Percentiles rank a stretch among this genome's conserved stretches.
Evolutionary conservation across 2,329 filamentous ascomycete species (phyloP).

Genomic region (Ophiostoma pallidulum): DNA sequence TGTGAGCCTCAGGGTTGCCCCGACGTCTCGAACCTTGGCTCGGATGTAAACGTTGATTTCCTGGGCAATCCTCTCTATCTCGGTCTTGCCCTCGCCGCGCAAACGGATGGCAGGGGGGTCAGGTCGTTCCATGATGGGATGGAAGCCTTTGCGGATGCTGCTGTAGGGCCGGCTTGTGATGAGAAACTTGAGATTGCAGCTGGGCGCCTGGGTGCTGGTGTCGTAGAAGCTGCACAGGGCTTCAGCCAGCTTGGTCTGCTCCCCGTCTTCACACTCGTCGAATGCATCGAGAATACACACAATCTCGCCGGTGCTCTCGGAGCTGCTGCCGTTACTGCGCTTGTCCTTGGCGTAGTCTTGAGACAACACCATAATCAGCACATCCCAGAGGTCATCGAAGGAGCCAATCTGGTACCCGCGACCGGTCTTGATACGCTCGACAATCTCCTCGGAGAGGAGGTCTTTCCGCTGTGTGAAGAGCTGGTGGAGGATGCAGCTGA

Average conservation of each 20-base stretch:
- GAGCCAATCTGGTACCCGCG: background rate
- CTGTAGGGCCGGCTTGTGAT: constrained; percentile 29
- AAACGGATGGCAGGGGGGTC: constrained; percentile 22
- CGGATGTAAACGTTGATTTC: constrained; percentile 7
- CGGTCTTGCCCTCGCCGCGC: constrained; percentile 21
- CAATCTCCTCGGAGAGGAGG: background rate
- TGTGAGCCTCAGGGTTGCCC: constrained; percentile 14
- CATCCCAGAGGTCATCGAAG: background rate
- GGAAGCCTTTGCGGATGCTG: constrained; percentile 20
- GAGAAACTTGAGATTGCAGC: constrained; percentile 13
- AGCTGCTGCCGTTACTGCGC: too few relatives aligned
- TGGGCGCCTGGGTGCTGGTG: constrained; percentile 10
- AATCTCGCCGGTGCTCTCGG: background rate
- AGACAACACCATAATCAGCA: background rate
- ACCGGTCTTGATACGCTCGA: background rate
- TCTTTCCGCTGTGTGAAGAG: background rate
- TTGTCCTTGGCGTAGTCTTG: too few relatives aligned
- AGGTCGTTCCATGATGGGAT: constrained; percentile 14
- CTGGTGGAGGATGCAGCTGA: constrained; percentile 9
- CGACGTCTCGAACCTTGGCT: background rate
- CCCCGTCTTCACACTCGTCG: constrained; percentile 20
- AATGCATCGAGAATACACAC: constrained; percentile 29
- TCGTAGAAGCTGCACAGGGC: constrained; percentile 4
- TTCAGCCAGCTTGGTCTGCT: background rate
- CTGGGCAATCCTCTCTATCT: constrained; percentile 9